These are phyloP conservation scores for Fraxinus floribunda DNA, from an alignment of 305 asterid genomes.

Conservation along the genomic window DNA sequence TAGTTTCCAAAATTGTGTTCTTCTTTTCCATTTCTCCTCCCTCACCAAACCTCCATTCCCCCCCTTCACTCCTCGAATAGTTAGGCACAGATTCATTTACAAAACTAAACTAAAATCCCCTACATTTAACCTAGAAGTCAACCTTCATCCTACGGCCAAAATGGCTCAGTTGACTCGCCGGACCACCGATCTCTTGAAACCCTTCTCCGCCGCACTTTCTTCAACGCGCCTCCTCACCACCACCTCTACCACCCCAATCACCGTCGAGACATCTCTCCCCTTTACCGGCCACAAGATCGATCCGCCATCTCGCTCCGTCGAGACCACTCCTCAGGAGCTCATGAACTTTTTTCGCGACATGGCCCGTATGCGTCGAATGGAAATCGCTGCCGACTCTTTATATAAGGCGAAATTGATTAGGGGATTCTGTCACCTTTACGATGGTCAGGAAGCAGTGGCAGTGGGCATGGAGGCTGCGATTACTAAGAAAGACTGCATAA, in stretches of 20 bases:
- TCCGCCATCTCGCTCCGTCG: constrained; percentile 77
- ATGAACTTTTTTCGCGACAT: constrained; percentile 69
- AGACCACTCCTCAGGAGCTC: constrained; percentile 61
- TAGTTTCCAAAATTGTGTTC: not conserved
- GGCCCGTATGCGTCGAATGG: constrained; percentile 90
- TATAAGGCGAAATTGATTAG: constrained; percentile 84
- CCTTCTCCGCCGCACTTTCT: constrained; percentile 36
- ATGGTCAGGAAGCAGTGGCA: constrained; percentile 85
- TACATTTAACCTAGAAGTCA: constrained; percentile 10
- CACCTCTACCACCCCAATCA: constrained; percentile 55
- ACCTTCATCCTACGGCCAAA: constrained; percentile 28
- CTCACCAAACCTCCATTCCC: constrained; percentile 28
- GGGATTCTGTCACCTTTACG: constrained; percentile 88
- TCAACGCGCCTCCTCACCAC: constrained; percentile 53
- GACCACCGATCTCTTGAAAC: constrained; percentile 39
- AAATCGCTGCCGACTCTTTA: constrained; percentile 86
- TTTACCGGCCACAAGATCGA: constrained; percentile 82
- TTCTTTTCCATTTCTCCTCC: not conserved
- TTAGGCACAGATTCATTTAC: not conserved
- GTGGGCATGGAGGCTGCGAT: constrained; percentile 92
- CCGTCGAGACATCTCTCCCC: constrained; percentile 74
- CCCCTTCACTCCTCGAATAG: constrained; percentile 22
- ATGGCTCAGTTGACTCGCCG: constrained; percentile 74
- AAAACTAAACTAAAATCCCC: not conserved
- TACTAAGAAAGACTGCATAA: constrained; percentile 67